Percentiles rank a stretch among this genome's conserved stretches.
These are phyloP conservation scores for Parsonsia alboflavescens DNA, from an alignment of 257 asterid genomes.

Conservation along the genomic window DNA sequence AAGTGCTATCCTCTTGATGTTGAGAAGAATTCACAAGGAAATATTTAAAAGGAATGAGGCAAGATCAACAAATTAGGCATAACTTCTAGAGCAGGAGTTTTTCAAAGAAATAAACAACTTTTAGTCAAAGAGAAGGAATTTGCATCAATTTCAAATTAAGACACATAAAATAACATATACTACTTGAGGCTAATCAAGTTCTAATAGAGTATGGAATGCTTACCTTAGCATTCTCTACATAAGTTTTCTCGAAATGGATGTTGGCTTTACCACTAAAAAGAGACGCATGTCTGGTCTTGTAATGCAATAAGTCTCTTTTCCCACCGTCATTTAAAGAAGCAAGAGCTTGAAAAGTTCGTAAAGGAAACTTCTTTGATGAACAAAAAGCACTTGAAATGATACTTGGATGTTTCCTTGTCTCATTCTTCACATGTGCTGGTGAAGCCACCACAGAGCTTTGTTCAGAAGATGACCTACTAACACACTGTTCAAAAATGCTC, in stretches of 20 bases:
- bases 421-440: slow-evolving; percentile 48
- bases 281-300: slow-evolving; percentile 44
- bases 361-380: slow-evolving; percentile 51
- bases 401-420: slow-evolving; percentile 58
- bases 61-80: background rate
- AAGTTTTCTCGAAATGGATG: slow-evolving; percentile 31
- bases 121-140: slow-evolving; percentile 4
- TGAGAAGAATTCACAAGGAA: background rate
- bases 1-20: background rate
- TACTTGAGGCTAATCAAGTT: background rate
- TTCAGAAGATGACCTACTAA: slow-evolving; percentile 48
- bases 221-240: slow-evolving; percentile 34
- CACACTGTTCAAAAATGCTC: slow-evolving; percentile 48
- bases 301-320: slow-evolving; percentile 35
- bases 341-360: slow-evolving; percentile 45
- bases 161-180: slow-evolving; percentile 4
- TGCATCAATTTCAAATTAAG: slow-evolving; percentile 2
- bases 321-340: slow-evolving; percentile 39
- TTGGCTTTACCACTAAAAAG: slow-evolving; percentile 35
- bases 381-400: slow-evolving; percentile 57
- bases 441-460: slow-evolving; percentile 47
- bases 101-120: background rate
- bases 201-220: background rate
- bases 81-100: background rate
- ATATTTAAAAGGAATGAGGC: background rate